Evolutionary conservation across 1,284 basidiomycete genomes (phyloP), one percentile per base, ranked within the genome.

Genomic region (Ustilago trichophora): DNA sequence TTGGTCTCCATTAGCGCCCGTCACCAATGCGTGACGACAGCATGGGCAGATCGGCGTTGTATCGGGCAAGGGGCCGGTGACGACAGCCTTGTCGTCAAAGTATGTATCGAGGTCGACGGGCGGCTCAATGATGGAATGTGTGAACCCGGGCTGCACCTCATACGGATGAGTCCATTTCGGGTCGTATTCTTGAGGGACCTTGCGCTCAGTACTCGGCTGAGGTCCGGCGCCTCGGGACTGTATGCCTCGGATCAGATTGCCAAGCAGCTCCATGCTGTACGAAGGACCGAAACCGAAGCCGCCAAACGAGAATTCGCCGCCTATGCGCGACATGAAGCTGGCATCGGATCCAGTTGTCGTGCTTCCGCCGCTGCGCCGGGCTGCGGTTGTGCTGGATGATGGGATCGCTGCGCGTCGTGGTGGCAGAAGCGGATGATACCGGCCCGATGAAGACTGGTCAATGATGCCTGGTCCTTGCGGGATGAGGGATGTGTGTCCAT

Each of bases 41-140:
- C 65, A 37, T 6, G 75, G 55, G 37, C 77, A 79, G 47, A 79
- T 77, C 6, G 74, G 74, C 6, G 74, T 77, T 8, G 72, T 77
- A 10, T 77, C 62, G 4, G 74, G 74, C 22, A 79, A 25, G 1
- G 75, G 73, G 4, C 65, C 75, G 12, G 71, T 67, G 16, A 74
- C 70, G 24, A 68, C 59, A 10, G 56, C 56, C 31, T 74, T 62
- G 53, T 73, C 75, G n/a, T 68, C 67, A 11, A 68, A 63, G 29
- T 70, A 66, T 6, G 62, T 68, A 5, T 79, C 77, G 15, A 79
- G 58, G 37, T 79, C 77, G 35, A 79, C 57, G 7, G 77, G 71
- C 15, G 77, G 77, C 60, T 77, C 77, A 27, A 76, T 59, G 38
- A 79, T 65, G 34, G 42, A 51, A 13, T 75, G 58, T 15, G 67